These are phyloP conservation scores for Cercophora sp. DNA, from an alignment of 495 filamentous ascomycete species.

Conservation along the genomic window DNA sequence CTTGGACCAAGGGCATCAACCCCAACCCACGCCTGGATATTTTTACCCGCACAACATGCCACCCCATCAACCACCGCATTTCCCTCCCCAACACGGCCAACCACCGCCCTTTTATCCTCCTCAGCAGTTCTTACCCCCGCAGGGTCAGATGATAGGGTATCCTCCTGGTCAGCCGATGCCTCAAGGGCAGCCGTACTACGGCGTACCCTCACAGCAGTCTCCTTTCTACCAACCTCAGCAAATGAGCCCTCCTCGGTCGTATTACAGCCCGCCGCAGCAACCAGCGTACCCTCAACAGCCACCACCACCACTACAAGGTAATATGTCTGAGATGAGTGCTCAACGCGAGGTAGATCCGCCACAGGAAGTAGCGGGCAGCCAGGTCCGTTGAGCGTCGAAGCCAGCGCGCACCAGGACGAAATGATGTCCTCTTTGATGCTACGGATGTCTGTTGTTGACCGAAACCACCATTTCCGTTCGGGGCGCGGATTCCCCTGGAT, in stretches of 20 bases:
- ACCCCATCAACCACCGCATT: neutral
- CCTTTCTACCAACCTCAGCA: too few species aligned
- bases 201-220: neutral
- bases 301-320: neutral
- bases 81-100: neutral
- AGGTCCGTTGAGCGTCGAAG: too few species aligned
- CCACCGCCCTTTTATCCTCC: neutral
- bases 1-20: neutral
- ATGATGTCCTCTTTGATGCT: too few species aligned
- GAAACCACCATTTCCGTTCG: too few species aligned
- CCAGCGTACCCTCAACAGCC: neutral
- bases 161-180: too few species aligned
- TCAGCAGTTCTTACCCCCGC: neutral
- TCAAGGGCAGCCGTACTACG: too few species aligned
- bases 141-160: too few species aligned
- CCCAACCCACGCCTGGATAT: neutral
- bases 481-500: too few species aligned
- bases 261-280: neutral
- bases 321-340: constrained; percentile 17
- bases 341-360: constrained; percentile 10
- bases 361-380: constrained; percentile 18
- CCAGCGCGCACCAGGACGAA: too few species aligned
- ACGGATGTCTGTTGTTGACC: too few species aligned
- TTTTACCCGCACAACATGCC: neutral
- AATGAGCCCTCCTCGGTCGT: too few species aligned